A percentile compares a stretch with the other conserved stretches of the same genome.
Evolutionary conservation across 257 asterid species (phyloP).

Genomic region (Perilla frutescens): DNA sequence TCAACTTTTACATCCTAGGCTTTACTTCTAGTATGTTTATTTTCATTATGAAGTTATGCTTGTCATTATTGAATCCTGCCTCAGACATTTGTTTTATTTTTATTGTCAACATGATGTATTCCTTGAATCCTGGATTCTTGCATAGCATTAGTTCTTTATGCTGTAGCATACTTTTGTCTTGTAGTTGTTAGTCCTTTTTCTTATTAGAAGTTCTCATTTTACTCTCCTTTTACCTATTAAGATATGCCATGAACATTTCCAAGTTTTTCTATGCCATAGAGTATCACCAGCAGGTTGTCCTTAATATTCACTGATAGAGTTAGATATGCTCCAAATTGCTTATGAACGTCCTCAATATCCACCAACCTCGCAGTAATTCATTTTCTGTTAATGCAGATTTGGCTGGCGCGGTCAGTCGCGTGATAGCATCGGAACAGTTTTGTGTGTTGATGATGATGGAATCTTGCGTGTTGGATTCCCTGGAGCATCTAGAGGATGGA

Average conservation of each 20-base stretch:
- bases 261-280: conserved; percentile 9
- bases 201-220: conserved; percentile 8
- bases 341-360: conserved; percentile 12
- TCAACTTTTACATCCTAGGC: conserved; percentile 5
- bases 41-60: conserved; percentile 16
- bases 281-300: conserved; percentile 3
- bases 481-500: conserved; percentile 99
- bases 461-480: conserved; percentile 98
- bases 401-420: conserved; percentile 98
- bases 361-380: conserved; percentile 9
- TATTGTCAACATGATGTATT: background rate
- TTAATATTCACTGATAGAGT: conserved; percentile 31
- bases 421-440: conserved; percentile 92
- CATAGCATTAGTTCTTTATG: background rate
- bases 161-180: background rate
- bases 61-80: conserved; percentile 21
- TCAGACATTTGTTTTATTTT: conserved; percentile 5
- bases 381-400: conserved; percentile 64
- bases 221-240: background rate
- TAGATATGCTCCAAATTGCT: background rate
- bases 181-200: background rate
- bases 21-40: background rate
- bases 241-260: background rate
- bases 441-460: conserved; percentile 99
- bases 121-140: conserved; percentile 17